phyloP scores from a whole-genome alignment of 2,329 filamentous ascomycete species.

The Phoma sp. region DNA sequence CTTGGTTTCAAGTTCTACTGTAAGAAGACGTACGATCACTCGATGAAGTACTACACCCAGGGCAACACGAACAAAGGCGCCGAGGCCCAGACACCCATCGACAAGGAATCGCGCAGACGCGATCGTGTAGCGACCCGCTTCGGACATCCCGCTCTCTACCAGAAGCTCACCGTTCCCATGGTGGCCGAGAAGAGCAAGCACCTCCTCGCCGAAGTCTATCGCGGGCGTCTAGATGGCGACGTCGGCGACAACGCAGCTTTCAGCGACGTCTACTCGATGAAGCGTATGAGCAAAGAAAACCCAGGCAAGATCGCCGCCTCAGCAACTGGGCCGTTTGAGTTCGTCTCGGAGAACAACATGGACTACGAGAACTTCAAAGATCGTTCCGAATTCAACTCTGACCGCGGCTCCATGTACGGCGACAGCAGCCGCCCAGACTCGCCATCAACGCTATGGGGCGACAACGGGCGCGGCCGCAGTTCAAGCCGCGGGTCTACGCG shows the following conservation, averaged over 20 bases:
- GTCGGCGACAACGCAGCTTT: conserved; percentile 68
- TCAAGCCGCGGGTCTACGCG: conserved; percentile 36
- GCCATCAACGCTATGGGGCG: conserved; percentile 49
- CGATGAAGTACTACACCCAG: conserved; percentile 81
- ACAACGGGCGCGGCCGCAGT: conserved; percentile 31
- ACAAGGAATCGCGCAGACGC: conserved; percentile 55
- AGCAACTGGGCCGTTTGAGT: conserved; percentile 72
- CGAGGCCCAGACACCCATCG: conserved; percentile 52
- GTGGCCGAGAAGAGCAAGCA: conserved; percentile 90
- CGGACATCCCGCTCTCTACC: conserved; percentile 86
- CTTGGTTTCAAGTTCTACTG: conserved; percentile 89
- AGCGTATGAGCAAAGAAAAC: conserved; percentile 71
- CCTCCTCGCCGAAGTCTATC: conserved; percentile 83
- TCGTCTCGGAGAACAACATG: conserved; percentile 83
- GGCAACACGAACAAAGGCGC: conserved; percentile 60
- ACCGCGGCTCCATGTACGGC: conserved; percentile 70
- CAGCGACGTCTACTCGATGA: conserved; percentile 81
- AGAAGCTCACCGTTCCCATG: conserved; percentile 91
- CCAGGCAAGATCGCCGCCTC: conserved; percentile 59
- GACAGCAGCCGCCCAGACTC: conserved; percentile 66
- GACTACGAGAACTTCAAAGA: conserved; percentile 95
- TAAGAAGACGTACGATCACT: conserved; percentile 73
- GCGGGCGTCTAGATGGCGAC: conserved; percentile 75
- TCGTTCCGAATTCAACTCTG: conserved; percentile 82
- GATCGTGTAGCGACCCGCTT: conserved; percentile 80